phyloP scores from a whole-genome alignment of 306 rosid genomes.

The Vigna mungo region DNA sequence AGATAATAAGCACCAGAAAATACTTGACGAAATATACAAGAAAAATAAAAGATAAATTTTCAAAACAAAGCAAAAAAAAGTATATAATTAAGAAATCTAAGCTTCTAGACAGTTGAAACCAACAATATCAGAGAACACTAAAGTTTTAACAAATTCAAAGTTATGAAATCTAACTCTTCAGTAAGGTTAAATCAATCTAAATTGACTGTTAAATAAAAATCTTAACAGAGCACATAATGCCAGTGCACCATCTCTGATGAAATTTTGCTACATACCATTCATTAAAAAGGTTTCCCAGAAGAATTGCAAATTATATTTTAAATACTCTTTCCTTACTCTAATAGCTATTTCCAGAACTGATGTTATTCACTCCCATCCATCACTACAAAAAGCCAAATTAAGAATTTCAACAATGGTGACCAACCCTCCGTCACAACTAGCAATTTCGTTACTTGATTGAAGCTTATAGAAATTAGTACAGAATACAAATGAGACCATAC shows the following conservation, averaged over 20 bases:
- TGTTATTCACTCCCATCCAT: slow-evolving; percentile 3
- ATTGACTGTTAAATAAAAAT: background rate
- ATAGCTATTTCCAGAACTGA: background rate
- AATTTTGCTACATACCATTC: background rate
- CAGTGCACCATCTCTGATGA: slow-evolving; percentile 4
- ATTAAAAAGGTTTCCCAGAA: slow-evolving; percentile 2
- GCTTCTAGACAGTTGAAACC: slow-evolving; percentile 24
- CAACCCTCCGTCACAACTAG: slow-evolving; percentile 33
- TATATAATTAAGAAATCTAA: slow-evolving; percentile 28
- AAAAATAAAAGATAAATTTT: slow-evolving; percentile 23
- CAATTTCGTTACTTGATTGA: slow-evolving; percentile 23
- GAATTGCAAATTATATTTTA: background rate
- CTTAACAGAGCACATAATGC: slow-evolving; percentile 14
- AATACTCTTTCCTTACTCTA: slow-evolving; percentile 4
- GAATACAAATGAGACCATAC: slow-evolving; percentile 1
- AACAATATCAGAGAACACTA: slow-evolving; percentile 20
- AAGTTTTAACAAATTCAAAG: slow-evolving; percentile 17
- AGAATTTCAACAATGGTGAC: slow-evolving; percentile 17
- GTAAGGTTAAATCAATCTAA: slow-evolving; percentile 14
- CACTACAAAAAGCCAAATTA: background rate
- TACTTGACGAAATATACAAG: slow-evolving; percentile 24
- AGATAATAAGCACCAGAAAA: slow-evolving; percentile 33
- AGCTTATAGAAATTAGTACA: slow-evolving; percentile 5
- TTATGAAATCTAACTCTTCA: slow-evolving; percentile 3
- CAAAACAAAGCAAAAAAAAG: slow-evolving; percentile 6